Percentiles rank a stretch among this genome's conserved stretches.
phyloP scores from a whole-genome alignment of 371 early-diverging fungal species.

The Fennellomyces sp. region DNA sequence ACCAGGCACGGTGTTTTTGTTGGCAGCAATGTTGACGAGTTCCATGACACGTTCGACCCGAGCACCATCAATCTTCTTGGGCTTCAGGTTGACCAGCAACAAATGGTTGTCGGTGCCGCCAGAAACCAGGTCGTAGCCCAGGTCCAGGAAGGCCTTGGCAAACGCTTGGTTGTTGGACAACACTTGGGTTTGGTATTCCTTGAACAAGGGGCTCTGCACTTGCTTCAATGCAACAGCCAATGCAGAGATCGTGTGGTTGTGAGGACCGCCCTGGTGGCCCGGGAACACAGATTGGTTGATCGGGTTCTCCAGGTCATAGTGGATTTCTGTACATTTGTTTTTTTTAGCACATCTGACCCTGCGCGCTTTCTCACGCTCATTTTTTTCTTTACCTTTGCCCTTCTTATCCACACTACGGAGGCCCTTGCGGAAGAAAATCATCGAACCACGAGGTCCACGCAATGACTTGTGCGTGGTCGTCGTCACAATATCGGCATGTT shows the following conservation, averaged over 20 bases:
- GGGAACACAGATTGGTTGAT: constrained; percentile 99
- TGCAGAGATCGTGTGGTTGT: constrained; percentile 99
- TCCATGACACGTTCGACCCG: constrained; percentile 94
- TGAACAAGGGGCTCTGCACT: constrained; percentile 81
- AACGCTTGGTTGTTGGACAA: constrained; percentile 89
- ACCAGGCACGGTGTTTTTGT: constrained; percentile 99
- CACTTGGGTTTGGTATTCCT: constrained; percentile 91
- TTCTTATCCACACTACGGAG: constrained; percentile 82
- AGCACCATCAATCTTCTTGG: constrained; percentile 90
- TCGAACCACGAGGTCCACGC: constrained; percentile 98
- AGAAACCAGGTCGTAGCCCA: constrained; percentile 86
- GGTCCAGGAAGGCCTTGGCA: constrained; percentile 71
- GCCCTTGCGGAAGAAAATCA: constrained; percentile 98
- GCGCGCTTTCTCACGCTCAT: not conserved
- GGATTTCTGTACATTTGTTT: constrained; percentile 49
- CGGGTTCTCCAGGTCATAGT: constrained; percentile 88
- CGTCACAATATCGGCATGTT: constrained; percentile 97
- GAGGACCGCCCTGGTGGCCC: constrained; percentile 99
- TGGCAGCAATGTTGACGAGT: constrained; percentile 93
- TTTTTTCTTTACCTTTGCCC: constrained; percentile 60
- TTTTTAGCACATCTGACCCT: not conserved
- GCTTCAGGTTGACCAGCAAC: constrained; percentile 84
- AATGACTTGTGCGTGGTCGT: constrained; percentile 99
- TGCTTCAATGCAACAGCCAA: constrained; percentile 97
- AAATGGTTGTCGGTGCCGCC: constrained; percentile 97